Conservation (phyloP, 2,329 filamentous ascomycete species). For the Xylariaceae sp. region DNA sequence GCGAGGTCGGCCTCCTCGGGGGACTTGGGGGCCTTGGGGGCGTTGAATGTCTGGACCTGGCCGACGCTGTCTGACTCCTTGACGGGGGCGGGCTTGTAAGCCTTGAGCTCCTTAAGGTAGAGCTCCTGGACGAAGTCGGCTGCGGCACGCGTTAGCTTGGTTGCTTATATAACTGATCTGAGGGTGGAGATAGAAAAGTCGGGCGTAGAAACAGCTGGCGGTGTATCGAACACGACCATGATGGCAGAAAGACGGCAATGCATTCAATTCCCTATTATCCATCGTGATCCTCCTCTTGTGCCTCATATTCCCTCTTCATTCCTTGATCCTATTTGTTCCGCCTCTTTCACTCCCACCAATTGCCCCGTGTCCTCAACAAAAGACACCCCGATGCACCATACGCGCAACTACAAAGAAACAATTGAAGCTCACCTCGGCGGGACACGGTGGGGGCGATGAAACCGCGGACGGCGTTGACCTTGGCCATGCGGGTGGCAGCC, state of each 20-base stretch:
- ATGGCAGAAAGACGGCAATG: no score
- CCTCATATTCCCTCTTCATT: background rate
- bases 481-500: conserved; percentile 46
- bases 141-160: conserved; percentile 36
- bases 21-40: conserved; percentile 75
- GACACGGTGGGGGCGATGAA: conserved; percentile 58
- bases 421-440: conserved; percentile 51
- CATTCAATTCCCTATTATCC: background rate
- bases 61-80: conserved; percentile 85
- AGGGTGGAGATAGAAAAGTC: background rate
- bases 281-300: background rate
- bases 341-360: background rate
- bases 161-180: background rate
- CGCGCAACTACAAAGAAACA: conserved; percentile 25
- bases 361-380: background rate
- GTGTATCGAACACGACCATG: background rate
- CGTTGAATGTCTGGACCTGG: conserved; percentile 80
- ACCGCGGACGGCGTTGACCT: conserved; percentile 45
- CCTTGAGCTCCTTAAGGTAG: conserved; percentile 92
- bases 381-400: background rate
- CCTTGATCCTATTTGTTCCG: background rate
- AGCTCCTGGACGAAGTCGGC: conserved; percentile 97
- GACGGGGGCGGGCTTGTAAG: conserved; percentile 80
- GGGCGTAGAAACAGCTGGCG: background rate
- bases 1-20: conserved; percentile 94